Percentiles rank a stretch among this genome's conserved stretches.
Evolutionary conservation across 2,329 filamentous ascomycete genomes (phyloP).

Genomic region (Sporothrix curviconia): DNA sequence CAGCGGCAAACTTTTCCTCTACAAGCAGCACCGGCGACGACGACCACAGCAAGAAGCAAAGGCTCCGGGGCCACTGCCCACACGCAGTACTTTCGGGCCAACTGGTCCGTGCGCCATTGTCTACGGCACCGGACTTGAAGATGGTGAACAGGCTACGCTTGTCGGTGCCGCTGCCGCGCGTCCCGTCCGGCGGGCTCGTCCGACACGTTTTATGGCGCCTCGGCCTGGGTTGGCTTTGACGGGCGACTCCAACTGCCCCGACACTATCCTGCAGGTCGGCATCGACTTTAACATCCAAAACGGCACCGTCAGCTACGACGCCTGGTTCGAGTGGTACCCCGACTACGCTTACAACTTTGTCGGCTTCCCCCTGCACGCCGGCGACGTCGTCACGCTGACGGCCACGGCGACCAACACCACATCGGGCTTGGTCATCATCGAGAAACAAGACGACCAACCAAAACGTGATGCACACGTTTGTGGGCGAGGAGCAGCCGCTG

Average conservation of each 20-base stretch:
- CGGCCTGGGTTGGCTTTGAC: constrained; percentile 29
- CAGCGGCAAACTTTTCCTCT: no score
- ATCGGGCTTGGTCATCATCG: constrained; percentile 20
- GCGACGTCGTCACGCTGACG: constrained; percentile 25
- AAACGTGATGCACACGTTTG: constrained; percentile 38
- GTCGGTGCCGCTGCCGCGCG: constrained; percentile 23
- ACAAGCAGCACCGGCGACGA: no score
- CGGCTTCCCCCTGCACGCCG: constrained; percentile 23
- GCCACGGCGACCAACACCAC: constrained; percentile 32
- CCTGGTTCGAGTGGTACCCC: constrained; percentile 30
- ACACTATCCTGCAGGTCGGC: constrained; percentile 27
- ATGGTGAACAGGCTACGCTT: constrained; percentile 23
- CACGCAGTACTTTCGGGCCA: no score
- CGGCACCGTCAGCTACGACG: constrained; percentile 12
- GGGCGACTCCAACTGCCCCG: constrained; percentile 24
- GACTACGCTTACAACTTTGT: constrained; percentile 25
- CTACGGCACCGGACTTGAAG: constrained; percentile 13
- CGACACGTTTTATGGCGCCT: constrained; percentile 23
- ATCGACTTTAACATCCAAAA: constrained; percentile 21
- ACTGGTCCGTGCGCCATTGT: constrained; percentile 21
- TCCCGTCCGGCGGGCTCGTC: constrained; percentile 17
- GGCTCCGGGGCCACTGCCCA: no score
- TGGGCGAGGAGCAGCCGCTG: constrained; percentile 30
- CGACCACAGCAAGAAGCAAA: no score
- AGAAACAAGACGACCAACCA: constrained; percentile 34